Conservation (phyloP, 2,329 filamentous ascomycete species). For the Hypoxylon sp. region DNA sequence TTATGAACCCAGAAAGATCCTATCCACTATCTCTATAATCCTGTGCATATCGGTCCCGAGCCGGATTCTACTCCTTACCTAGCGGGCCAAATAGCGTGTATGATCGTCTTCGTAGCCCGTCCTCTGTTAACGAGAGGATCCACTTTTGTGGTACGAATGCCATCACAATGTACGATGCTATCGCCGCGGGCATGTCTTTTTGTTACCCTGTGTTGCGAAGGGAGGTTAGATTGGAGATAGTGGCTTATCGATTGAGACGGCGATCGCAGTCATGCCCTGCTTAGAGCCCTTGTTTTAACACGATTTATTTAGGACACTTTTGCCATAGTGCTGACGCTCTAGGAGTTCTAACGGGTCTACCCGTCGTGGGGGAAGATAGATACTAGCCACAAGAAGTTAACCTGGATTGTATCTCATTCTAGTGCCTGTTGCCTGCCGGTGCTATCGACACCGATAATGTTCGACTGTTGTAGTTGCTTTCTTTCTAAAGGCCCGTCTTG, state of each 20-base stretch:
- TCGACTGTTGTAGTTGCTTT: too few relatives aligned
- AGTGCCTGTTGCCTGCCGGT: not conserved
- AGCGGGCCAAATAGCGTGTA: not conserved
- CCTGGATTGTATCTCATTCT: not conserved
- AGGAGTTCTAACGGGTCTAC: not conserved
- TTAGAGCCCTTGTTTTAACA: too few relatives aligned
- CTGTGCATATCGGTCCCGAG: not conserved
- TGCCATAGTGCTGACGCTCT: not conserved
- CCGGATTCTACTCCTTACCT: not conserved
- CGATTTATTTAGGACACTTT: too few relatives aligned
- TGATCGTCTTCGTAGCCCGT: not conserved
- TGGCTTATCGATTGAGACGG: not conserved
- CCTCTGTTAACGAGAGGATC: not conserved
- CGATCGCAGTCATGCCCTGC: not conserved
- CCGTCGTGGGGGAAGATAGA: not conserved
- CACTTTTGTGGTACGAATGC: not conserved
- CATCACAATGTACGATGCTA: not conserved
- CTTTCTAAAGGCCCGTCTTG: too few relatives aligned
- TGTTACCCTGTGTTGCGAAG: not conserved
- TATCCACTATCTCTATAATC: not conserved
- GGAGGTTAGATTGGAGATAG: not conserved
- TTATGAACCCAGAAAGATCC: conserved; percentile 1
- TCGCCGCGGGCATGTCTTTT: not conserved
- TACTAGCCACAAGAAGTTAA: not conserved
- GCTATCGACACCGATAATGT: too few relatives aligned